A percentile compares a stretch with the other conserved stretches of the same genome.
Evolutionary conservation across 2,329 filamentous ascomycete species (phyloP).

Genomic region (Colletotrichum tofieldiae): DNA sequence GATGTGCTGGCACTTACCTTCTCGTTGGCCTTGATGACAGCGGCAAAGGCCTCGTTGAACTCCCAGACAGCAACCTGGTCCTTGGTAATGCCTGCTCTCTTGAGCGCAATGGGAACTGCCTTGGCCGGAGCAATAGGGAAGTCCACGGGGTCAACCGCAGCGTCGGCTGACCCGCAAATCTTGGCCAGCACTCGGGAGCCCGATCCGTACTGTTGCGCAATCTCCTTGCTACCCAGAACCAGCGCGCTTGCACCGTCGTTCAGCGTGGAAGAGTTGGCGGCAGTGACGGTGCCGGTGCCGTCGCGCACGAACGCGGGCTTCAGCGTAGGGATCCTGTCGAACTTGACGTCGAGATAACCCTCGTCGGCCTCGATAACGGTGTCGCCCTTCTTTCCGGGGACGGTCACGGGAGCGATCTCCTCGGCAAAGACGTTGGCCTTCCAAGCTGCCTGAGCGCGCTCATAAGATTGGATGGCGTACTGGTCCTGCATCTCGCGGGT

Average conservation of each 20-base stretch:
- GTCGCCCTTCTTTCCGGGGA: slow-evolving; percentile 88
- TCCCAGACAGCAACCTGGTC: slow-evolving; percentile 97
- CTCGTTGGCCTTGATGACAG: slow-evolving; percentile 94
- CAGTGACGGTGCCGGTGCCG: slow-evolving; percentile 91
- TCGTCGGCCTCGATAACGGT: slow-evolving; percentile 87
- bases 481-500: slow-evolving; percentile 90
- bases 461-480: slow-evolving; percentile 91
- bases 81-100: slow-evolving; percentile 90
- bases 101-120: slow-evolving; percentile 90
- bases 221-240: slow-evolving; percentile 84
- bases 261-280: slow-evolving; percentile 93
- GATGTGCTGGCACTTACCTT: slow-evolving; percentile 68
- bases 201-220: slow-evolving; percentile 85
- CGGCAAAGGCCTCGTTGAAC: slow-evolving; percentile 98
- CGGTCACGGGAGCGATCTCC: slow-evolving; percentile 90
- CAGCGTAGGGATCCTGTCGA: slow-evolving; percentile 87
- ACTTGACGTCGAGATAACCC: slow-evolving; percentile 88
- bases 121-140: slow-evolving; percentile 95
- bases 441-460: slow-evolving; percentile 93
- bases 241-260: slow-evolving; percentile 96
- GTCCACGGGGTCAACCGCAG: slow-evolving; percentile 90
- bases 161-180: slow-evolving; percentile 90
- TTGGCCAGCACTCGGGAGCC: slow-evolving; percentile 88
- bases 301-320: slow-evolving; percentile 93
- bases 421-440: slow-evolving; percentile 86